Conservation (phyloP, 1,284 basidiomycete genomes). For the Rhodotorula sp. region DNA sequence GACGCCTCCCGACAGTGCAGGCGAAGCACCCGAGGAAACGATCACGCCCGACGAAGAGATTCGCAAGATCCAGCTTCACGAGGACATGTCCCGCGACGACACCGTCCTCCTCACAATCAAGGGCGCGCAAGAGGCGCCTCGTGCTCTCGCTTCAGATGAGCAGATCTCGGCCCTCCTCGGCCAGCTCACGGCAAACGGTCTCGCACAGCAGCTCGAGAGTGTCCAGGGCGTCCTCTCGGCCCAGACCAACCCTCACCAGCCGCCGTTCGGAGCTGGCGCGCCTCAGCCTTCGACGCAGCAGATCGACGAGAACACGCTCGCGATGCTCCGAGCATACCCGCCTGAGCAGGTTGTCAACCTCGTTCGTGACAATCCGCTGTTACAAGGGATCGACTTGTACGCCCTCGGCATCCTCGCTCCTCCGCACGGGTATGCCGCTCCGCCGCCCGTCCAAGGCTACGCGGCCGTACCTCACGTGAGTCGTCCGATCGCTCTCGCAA, state of each 20-base stretch:
- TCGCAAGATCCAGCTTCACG: slow-evolving; percentile 6
- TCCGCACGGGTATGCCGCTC: not conserved
- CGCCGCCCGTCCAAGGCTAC: not conserved
- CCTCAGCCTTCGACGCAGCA: not conserved
- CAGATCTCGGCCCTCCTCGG: slow-evolving; percentile 22
- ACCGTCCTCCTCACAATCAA: slow-evolving; percentile 8
- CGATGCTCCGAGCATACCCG: slow-evolving; percentile 1
- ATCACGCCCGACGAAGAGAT: slow-evolving; percentile 6
- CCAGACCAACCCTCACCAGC: not conserved
- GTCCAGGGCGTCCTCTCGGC: not conserved
- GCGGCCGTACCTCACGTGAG: not conserved
- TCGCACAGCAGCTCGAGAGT: not conserved
- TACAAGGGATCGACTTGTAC: slow-evolving; percentile 11
- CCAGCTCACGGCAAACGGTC: slow-evolving; percentile 10
- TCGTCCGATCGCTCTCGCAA: too few species aligned
- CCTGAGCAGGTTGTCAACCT: slow-evolving; percentile 9
- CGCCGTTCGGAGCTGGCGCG: not conserved
- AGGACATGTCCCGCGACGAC: slow-evolving; percentile 9
- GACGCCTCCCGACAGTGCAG: slow-evolving; percentile 5
- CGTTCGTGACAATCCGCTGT: slow-evolving; percentile 6
- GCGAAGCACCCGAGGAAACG: not conserved
- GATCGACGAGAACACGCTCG: slow-evolving; percentile 12
- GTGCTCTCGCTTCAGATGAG: slow-evolving; percentile 14
- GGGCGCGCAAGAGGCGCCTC: slow-evolving; percentile 9
- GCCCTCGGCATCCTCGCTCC: slow-evolving; percentile 4